Evolutionary conservation across 345 rosid species (phyloP).

Genomic region (Dipteronia sinensis): DNA sequence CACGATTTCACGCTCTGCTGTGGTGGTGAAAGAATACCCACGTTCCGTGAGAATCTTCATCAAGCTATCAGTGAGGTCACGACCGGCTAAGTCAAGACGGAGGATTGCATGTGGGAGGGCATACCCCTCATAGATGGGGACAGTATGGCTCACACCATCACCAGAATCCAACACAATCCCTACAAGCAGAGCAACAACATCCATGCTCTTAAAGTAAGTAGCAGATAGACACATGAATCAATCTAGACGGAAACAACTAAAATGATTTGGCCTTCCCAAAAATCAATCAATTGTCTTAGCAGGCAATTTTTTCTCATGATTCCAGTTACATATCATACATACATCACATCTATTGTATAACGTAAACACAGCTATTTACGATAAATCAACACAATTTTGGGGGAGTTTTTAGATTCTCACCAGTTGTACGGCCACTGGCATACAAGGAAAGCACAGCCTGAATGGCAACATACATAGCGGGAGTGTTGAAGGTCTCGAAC

Average conservation of each 20-base stretch:
- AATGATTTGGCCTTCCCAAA: no score
- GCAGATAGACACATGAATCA: not conserved
- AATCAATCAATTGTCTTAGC: no score
- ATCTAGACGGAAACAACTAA: not conserved
- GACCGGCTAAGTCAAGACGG: slow-evolving; percentile 91
- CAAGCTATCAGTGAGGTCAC: slow-evolving; percentile 82
- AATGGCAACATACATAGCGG: slow-evolving; percentile 92
- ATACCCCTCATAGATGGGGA: slow-evolving; percentile 88
- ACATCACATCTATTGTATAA: no score
- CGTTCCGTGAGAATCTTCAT: slow-evolving; percentile 96
- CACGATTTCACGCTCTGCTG: slow-evolving; percentile 95
- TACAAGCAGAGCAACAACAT: slow-evolving; percentile 18
- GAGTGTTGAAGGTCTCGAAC: slow-evolving; percentile 92
- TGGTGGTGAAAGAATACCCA: slow-evolving; percentile 94
- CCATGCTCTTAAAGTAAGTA: not conserved
- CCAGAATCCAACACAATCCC: slow-evolving; percentile 96
- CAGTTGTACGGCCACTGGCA: slow-evolving; percentile 98
- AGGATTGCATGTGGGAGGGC: slow-evolving; percentile 90
- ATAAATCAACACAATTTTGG: not conserved
- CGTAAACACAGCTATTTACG: no score
- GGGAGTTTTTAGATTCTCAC: slow-evolving; percentile 38
- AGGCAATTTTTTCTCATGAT: no score
- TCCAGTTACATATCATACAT: not conserved
- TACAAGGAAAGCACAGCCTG: slow-evolving; percentile 94
- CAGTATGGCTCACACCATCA: slow-evolving; percentile 95